Base-by-base conservation (phyloP, 1,139 yeast genomes). In the Groenewaldozyma sp. region DNA sequence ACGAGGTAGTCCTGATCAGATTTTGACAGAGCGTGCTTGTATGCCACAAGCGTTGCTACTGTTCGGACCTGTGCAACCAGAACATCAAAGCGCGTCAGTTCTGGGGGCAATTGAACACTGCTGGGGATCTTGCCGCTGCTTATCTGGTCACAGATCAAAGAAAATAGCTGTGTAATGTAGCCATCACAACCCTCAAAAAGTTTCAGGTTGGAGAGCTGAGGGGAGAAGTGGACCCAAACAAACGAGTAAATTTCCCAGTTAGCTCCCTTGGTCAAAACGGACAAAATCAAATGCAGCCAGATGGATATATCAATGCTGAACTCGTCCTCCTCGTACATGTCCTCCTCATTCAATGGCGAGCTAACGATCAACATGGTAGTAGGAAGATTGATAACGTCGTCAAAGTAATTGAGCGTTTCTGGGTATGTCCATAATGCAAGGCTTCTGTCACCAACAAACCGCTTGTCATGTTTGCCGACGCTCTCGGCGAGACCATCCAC, bases 161-260 rank as follows among this genome's bases (percentile, higher is more conserved):
- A 54, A 39, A 76, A 66, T 28, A 83, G 63, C 20, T 62, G 58
- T 24, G 64, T 54, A 11, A 82, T 67, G 28, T 70, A 70, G 2
- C 64, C 64, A 3, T 62, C 62, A 40, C 73, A 67, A 11, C 65
- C 59, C 28, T 56, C 55, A 48, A 81, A 82, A 7, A 84, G 60
- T 14, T 65, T 66, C 47, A 78, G 59, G 50, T 80, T 80, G 3
- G 87, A 67, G 27, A 86, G 55, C 54, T 84, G 95, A 0, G 83
- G 73, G 49, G 86, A 78, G 42, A 82, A 68, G 56, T 81, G 87
- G 0, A 82, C 75, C 68, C 82, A 66, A 1, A 77, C 59, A 52
- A 68, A 80, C 0, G 87, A 75, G 53, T 77, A 83, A 1, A 77
- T 58, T 45, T 81, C 91, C 88, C 91, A 82, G 42, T 73, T 70